Evolutionary conservation across 1,284 basidiomycete species (phyloP).

Genomic region (Ganoderma resinaceum): DNA sequence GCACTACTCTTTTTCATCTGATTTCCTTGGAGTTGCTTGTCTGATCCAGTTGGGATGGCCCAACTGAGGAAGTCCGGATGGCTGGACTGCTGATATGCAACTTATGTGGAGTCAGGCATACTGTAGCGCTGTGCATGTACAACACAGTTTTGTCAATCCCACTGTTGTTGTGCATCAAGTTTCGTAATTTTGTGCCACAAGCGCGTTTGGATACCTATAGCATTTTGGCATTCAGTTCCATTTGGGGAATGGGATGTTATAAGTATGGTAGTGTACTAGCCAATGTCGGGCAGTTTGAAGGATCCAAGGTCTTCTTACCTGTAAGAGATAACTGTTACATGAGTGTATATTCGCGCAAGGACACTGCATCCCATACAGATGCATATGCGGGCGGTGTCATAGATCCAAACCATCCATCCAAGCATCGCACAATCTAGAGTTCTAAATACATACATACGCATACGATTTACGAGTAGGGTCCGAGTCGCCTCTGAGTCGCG

Average conservation of each 20-base stretch:
- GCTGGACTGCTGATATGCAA: neutral
- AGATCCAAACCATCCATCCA: neutral
- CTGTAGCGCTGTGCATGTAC: neutral
- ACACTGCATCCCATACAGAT: neutral
- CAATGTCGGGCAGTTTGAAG: neutral
- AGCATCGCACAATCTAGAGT: neutral
- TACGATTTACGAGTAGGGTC: neutral
- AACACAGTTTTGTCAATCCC: constrained; percentile 12
- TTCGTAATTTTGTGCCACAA: neutral
- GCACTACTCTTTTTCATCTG: neutral
- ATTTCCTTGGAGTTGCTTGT: neutral
- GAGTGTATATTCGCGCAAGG: neutral
- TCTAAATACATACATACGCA: neutral
- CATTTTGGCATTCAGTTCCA: too few species aligned
- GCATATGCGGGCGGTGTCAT: neutral
- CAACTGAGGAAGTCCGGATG: neutral
- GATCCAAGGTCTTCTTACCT: neutral
- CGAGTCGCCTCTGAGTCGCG: neutral
- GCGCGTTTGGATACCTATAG: too few species aligned
- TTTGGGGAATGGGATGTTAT: too few species aligned
- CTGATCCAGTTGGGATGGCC: neutral
- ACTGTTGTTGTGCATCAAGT: constrained; percentile 5
- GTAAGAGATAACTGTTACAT: neutral
- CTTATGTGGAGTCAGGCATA: neutral
- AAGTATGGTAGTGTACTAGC: too few species aligned